phyloP scores from a whole-genome alignment of 441 rosid species.

The Iberis amara region DNA sequence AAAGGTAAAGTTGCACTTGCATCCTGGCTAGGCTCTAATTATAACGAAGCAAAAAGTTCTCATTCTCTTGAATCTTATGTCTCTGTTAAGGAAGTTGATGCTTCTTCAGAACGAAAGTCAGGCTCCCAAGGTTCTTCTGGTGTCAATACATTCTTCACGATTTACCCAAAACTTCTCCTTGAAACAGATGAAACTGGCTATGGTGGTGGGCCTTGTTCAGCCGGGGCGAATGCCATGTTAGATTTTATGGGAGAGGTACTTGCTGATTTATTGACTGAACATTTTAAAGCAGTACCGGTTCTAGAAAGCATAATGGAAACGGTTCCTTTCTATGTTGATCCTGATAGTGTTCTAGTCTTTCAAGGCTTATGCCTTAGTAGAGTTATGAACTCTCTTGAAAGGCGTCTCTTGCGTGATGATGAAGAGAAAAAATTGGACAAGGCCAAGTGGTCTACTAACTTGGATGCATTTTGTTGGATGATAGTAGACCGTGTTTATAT shows the following conservation, averaged over 20 bases:
- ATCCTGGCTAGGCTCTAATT: constrained; percentile 74
- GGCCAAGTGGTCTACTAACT: constrained; percentile 86
- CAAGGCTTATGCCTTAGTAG: constrained; percentile 90
- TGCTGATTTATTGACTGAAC: constrained; percentile 88
- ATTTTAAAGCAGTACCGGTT: constrained; percentile 70
- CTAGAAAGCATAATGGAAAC: constrained; percentile 76
- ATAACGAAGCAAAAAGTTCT: constrained; percentile 55
- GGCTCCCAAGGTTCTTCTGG: constrained; percentile 47
- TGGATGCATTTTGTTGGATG: constrained; percentile 96
- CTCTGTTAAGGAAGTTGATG: constrained; percentile 62
- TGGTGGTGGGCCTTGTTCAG: constrained; percentile 97
- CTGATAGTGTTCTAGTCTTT: constrained; percentile 75
- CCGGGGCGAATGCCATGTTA: constrained; percentile 87
- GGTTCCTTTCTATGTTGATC: constrained; percentile 76
- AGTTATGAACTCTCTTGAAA: constrained; percentile 95
- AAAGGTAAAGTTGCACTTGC: constrained; percentile 59
- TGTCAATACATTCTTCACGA: constrained; percentile 47
- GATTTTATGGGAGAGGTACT: constrained; percentile 95
- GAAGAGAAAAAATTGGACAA: constrained; percentile 97
- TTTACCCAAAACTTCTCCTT: constrained; percentile 64
- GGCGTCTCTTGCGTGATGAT: constrained; percentile 98
- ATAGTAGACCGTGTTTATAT: constrained; percentile 95
- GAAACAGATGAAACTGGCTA: constrained; percentile 86
- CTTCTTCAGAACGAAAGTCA: constrained; percentile 56
- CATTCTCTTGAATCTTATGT: constrained; percentile 65